phyloP scores from a whole-genome alignment of 805 yeast genomes.

The Hanseniaspora jakobsenii region DNA sequence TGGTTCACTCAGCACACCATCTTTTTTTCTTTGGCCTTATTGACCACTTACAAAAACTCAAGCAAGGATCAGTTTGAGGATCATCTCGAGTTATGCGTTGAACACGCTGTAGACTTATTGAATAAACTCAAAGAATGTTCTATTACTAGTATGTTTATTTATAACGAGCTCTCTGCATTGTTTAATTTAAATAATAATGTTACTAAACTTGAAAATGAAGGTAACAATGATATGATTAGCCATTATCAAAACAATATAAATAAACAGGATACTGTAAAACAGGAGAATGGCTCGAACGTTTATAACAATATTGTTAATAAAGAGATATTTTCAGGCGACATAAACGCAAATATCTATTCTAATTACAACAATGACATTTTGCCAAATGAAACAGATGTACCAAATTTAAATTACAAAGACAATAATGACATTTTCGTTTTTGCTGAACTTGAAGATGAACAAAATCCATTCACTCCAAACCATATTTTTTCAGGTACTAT shows the following conservation, averaged over 20 bases:
- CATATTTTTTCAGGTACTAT: background rate
- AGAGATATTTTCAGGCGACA: too few species aligned
- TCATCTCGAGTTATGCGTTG: slow-evolving; percentile 38
- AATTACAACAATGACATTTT: too few species aligned
- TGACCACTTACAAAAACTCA: slow-evolving; percentile 41
- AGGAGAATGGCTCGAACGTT: too few species aligned
- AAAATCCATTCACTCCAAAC: background rate
- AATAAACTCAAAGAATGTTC: slow-evolving; percentile 10
- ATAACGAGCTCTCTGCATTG: slow-evolving; percentile 4
- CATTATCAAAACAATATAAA: too few species aligned
- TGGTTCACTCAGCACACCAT: slow-evolving; percentile 88
- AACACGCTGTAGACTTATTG: slow-evolving; percentile 18
- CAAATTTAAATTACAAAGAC: background rate
- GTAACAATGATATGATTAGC: background rate
- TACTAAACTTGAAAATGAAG: background rate
- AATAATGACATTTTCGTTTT: background rate
- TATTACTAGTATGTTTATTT: slow-evolving; percentile 11
- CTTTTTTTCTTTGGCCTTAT: slow-evolving; percentile 77
- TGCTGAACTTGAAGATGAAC: slow-evolving; percentile 3
- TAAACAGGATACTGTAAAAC: too few species aligned
- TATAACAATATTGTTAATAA: too few species aligned
- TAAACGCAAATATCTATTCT: too few species aligned
- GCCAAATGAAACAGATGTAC: too few species aligned
- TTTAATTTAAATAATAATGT: slow-evolving; percentile 1
- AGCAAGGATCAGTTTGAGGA: slow-evolving; percentile 21